A percentile compares a stretch with the other conserved stretches of the same genome.
These are phyloP conservation scores for Citeromyces nyonsensis DNA, from an alignment of 805 yeast genomes.

Conservation along the genomic window DNA sequence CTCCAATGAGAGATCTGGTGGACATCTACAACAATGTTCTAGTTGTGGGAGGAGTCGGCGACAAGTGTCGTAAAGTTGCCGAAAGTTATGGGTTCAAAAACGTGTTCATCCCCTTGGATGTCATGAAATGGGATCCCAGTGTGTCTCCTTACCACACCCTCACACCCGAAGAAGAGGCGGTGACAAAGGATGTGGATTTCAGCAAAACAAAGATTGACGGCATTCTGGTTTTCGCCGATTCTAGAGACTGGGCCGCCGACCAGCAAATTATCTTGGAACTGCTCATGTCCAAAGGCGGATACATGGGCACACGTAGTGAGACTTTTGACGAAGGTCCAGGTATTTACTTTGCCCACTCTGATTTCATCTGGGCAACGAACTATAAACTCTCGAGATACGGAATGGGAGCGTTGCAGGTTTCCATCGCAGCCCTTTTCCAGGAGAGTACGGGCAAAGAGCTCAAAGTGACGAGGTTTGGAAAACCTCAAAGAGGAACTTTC, in stretches of 20 bases:
- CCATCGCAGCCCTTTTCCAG: conserved; percentile 70
- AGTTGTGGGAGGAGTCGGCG: conserved; percentile 84
- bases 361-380: conserved; percentile 88
- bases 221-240: conserved; percentile 80
- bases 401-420: conserved; percentile 88
- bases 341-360: conserved; percentile 81
- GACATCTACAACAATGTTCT: conserved; percentile 54
- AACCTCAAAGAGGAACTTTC: conserved; percentile 82
- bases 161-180: conserved; percentile 51
- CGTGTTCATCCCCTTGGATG: conserved; percentile 70
- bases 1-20: conserved; percentile 81
- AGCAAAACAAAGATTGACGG: conserved; percentile 59
- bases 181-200: conserved; percentile 49
- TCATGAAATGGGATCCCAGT: conserved; percentile 76
- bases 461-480: conserved; percentile 73
- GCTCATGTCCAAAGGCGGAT: conserved; percentile 61
- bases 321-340: conserved; percentile 68
- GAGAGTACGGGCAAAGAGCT: conserved; percentile 77
- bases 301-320: conserved; percentile 68
- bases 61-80: conserved; percentile 73
- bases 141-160: conserved; percentile 74
- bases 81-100: conserved; percentile 71
- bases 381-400: conserved; percentile 74
- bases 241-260: conserved; percentile 88
- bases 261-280: conserved; percentile 80